These are phyloP conservation scores for Leptographium radiaticola DNA, from an alignment of 2,329 filamentous ascomycete species.

Conservation along the genomic window DNA sequence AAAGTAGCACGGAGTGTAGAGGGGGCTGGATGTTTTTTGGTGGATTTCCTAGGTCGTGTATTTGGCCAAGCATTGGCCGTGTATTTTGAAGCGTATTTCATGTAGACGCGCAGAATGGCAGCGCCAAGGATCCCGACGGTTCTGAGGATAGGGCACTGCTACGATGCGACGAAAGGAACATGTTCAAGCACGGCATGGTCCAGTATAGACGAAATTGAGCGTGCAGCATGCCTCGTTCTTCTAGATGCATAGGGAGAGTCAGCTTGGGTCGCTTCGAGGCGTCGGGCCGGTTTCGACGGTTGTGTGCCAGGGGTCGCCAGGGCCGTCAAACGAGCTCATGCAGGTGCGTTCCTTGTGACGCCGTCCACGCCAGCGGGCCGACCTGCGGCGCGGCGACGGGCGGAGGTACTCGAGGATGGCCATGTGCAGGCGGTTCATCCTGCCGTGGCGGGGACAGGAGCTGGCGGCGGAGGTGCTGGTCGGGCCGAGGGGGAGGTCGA, in stretches of 20 bases:
- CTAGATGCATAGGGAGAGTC: too few relatives aligned
- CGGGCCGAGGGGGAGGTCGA: neutral
- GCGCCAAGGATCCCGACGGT: too few relatives aligned
- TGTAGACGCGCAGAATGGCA: too few relatives aligned
- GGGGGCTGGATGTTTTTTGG: neutral
- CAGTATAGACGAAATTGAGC: neutral
- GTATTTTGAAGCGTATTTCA: neutral
- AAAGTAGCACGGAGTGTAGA: neutral
- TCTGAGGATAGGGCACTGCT: neutral
- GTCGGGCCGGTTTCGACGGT: too few relatives aligned
- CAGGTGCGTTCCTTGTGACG: slow-evolving; percentile 1
- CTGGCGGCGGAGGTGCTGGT: neutral
- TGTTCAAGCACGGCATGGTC: neutral
- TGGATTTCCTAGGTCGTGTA: neutral
- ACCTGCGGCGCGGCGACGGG: neutral
- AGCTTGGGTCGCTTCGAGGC: too few relatives aligned
- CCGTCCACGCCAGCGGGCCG: neutral
- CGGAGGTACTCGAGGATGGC: neutral
- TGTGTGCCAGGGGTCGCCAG: neutral
- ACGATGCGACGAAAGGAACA: neutral
- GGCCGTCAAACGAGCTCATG: slow-evolving; percentile 5
- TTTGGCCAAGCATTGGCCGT: neutral
- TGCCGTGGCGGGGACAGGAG: neutral
- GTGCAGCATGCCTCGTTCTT: neutral
- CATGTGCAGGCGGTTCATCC: neutral